These are phyloP conservation scores for Oryza meridionalis DNA, from an alignment of 176 grass and related monocot species.

Conservation along the genomic window DNA sequence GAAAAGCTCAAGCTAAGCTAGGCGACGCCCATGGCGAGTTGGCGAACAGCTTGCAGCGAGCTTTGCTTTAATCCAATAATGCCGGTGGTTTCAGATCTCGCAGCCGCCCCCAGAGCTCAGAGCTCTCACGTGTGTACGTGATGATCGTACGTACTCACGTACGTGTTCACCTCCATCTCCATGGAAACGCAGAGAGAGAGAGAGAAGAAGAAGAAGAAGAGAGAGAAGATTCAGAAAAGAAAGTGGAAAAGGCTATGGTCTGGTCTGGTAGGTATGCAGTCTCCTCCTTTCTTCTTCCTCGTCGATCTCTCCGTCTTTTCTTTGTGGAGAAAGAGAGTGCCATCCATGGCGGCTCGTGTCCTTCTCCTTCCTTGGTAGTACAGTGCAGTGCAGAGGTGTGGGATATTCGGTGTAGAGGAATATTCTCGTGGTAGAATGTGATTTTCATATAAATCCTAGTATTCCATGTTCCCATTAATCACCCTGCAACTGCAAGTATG, in stretches of 20 bases:
- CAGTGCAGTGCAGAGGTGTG: too few relatives aligned
- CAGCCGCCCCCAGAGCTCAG: background rate
- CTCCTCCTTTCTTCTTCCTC: background rate
- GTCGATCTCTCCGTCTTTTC: background rate
- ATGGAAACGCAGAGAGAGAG: background rate
- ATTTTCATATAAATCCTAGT: too few relatives aligned
- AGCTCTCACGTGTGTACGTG: slow-evolving; percentile 17
- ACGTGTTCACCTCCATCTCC: slow-evolving; percentile 23
- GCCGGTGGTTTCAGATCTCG: slow-evolving; percentile 41
- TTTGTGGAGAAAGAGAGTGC: background rate
- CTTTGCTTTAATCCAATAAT: slow-evolving; percentile 38
- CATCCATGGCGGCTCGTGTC: background rate
- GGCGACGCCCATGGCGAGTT: slow-evolving; percentile 34
- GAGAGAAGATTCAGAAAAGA: background rate
- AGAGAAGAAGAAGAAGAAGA: background rate
- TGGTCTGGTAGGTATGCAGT: background rate
- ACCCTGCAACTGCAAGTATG: too few relatives aligned
- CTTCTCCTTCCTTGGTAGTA: too few relatives aligned
- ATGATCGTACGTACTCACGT: background rate
- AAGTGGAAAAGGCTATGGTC: background rate
- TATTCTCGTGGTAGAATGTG: too few relatives aligned
- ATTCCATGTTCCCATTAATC: too few relatives aligned
- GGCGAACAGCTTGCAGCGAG: slow-evolving; percentile 12
- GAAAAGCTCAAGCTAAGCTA: background rate
- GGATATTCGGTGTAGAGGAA: too few relatives aligned